Base-by-base conservation (phyloP, 306 rosid genomes). In the Morella rubra region DNA sequence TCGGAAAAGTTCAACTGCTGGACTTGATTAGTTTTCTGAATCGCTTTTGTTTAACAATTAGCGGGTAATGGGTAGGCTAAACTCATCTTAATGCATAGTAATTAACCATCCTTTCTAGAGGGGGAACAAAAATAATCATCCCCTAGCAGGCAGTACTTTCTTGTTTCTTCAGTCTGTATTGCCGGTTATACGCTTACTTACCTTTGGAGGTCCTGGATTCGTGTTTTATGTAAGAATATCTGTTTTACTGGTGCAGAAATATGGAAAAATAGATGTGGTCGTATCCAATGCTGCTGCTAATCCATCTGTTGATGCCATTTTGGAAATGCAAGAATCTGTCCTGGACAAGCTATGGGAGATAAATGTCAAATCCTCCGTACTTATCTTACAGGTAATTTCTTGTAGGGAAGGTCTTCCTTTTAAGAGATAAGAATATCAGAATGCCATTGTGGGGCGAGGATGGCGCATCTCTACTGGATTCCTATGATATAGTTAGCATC, bases 311-410 rank as follows among this genome's bases (percentile, higher is more conserved):
- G 91, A 92, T 27, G 8, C 83, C 74, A 86, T 96, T 68, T 81
- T 96, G 89, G 81, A 78, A 73, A 88, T 92, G 45, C 22, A 84
- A 61, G 99, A 96, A 24, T 59, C 93, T 2, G 84, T 87, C 69
- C 97, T 95, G 50, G 99, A 92, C 91, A 95, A 95, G 86, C 84
- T 89, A 22, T 95, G 99, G 99, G 99, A 95, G 55, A 83, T 92
- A 72, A 96, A 96, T 84, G 99, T 96, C 88, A 96, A 96, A 87
- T 92, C 99, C 72, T 67, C 98, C 62, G 84, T 96, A 73, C 96
- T 92, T 80, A 90, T 96, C 84, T 84, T 92, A 8, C 81, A 92
- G 99, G 99, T 92, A 84, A 81, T 59, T 81, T 72, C 54, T 44
- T 24, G 22, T 19, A 22, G 5, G 47, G 72, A 72, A 22, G 41